Base-by-base conservation (phyloP, 1,284 basidiomycete genomes). In the Neolentinus lepideus region DNA sequence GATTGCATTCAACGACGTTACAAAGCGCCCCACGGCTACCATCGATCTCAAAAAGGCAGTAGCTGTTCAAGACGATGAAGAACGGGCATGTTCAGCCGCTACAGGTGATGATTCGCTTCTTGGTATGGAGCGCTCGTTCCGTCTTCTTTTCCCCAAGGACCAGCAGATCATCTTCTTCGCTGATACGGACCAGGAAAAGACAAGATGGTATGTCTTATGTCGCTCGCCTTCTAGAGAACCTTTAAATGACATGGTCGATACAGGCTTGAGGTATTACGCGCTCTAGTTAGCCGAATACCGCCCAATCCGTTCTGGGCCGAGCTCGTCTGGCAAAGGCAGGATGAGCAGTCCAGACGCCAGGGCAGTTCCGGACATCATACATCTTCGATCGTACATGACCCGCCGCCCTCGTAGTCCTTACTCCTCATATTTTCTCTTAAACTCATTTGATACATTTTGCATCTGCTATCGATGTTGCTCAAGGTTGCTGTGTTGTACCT, bases 1-100 rank as follows among this genome's bases (percentile, higher is more conserved):
- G 48, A 81, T 98, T 50, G 94, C 95, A 1, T 96, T 90, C 75
- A 96, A 92, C 65, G 93, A 98, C 64, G 86, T 98, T 2, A 98
- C 96, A 24, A 94, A 90, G 75, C 90, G 87, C 63, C 86, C 92
- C 1, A 95, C 87, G 1, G 84, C 92, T 21, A 93, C 89, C 29
- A 97, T 98, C 61, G 92, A 97, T 68, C 76, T 99, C 19, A 88
- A 89, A 67, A 90, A 93, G 68, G 93, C 92, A 3, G 74, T 85
- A 3, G 73, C 78, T 0, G 78, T 98, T 2, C 83, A 90, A 60
- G 93, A 97, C 65, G 81, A 90, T 52, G 81, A 86, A 62, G 70
- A 65, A 1, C 60, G 64, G 58, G 73, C 72, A 12, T 6, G 19
- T 46, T 70, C 52, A 71, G 67, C 52, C 71, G 73, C 47, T 29